phyloP scores from a whole-genome alignment of 306 rosid genomes.

The Trifolium subterraneum region DNA sequence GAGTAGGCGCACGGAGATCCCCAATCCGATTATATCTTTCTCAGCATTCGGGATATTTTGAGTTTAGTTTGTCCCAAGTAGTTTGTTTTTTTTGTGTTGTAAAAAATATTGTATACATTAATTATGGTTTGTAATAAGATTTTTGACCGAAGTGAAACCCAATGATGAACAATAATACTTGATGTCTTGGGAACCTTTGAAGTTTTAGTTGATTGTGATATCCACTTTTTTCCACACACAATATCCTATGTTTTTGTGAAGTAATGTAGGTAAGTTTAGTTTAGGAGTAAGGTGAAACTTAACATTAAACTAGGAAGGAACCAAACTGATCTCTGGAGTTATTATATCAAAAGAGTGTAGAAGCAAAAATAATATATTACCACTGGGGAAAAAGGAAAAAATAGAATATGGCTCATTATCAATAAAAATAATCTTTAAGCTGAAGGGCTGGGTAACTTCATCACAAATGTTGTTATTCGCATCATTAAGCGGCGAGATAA shows the following conservation, averaged over 20 bases:
- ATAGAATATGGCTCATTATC: not conserved
- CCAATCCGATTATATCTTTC: too few relatives aligned
- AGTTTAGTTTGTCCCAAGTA: too few relatives aligned
- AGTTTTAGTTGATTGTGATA: not conserved
- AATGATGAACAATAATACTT: not conserved
- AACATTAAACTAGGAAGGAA: not conserved
- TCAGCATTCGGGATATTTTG: too few relatives aligned
- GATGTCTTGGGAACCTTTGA: not conserved
- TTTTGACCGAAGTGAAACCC: not conserved
- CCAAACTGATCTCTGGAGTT: not conserved
- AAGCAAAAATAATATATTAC: not conserved
- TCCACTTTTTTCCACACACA: not conserved
- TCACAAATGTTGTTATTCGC: not conserved
- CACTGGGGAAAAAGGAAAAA: not conserved
- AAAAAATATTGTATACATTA: too few relatives aligned
- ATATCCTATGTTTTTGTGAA: not conserved
- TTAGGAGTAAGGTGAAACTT: not conserved
- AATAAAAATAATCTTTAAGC: not conserved
- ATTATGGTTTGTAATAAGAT: too few relatives aligned
- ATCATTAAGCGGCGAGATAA: too few relatives aligned
- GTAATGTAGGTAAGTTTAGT: not conserved
- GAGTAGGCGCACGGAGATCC: too few relatives aligned
- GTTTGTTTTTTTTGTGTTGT: too few relatives aligned
- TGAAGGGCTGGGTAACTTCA: not conserved
- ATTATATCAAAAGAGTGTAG: not conserved